Conservation (phyloP, 2,329 filamentous ascomycete genomes). For the Waltergamsia citrina region DNA sequence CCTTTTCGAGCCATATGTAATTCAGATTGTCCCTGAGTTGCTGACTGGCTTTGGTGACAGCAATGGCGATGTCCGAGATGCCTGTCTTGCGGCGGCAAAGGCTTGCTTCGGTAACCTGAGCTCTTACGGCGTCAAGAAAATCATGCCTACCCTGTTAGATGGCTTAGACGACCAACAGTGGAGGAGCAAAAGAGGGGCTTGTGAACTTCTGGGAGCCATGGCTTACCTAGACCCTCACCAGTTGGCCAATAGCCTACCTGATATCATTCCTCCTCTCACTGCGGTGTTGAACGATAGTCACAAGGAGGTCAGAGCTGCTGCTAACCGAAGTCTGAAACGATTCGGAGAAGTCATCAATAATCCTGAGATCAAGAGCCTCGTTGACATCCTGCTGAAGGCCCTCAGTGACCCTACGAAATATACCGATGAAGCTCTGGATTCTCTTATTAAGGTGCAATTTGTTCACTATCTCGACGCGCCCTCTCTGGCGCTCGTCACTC, state of each 20-base stretch:
- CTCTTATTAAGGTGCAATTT: slow-evolving; percentile 96
- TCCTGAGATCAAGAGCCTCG: slow-evolving; percentile 88
- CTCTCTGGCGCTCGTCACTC: slow-evolving; percentile 86
- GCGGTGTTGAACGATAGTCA: slow-evolving; percentile 94
- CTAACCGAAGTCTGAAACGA: slow-evolving; percentile 91
- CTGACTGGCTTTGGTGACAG: slow-evolving; percentile 82
- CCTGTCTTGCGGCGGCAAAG: slow-evolving; percentile 87
- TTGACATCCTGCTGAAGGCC: slow-evolving; percentile 87
- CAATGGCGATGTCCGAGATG: slow-evolving; percentile 82
- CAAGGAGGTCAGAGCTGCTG: slow-evolving; percentile 87
- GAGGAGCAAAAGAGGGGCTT: slow-evolving; percentile 97
- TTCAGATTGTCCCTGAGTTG: slow-evolving; percentile 87
- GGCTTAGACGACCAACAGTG: slow-evolving; percentile 93
- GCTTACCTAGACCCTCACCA: slow-evolving; percentile 96
- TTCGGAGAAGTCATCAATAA: slow-evolving; percentile 99
- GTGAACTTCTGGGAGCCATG: slow-evolving; percentile 94
- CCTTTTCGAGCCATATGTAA: slow-evolving; percentile 92
- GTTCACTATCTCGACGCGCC: slow-evolving; percentile 97
- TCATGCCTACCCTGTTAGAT: slow-evolving; percentile 82
- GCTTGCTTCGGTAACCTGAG: slow-evolving; percentile 88
- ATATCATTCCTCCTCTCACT: slow-evolving; percentile 93
- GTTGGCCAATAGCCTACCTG: slow-evolving; percentile 80
- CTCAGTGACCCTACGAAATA: slow-evolving; percentile 96
- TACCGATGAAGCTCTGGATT: slow-evolving; percentile 88
- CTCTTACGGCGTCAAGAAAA: slow-evolving; percentile 91